Evolutionary conservation across 1,284 basidiomycete species (phyloP), one percentile per base, ranked within the genome.

Genomic region (Fereydounia khargensis): DNA sequence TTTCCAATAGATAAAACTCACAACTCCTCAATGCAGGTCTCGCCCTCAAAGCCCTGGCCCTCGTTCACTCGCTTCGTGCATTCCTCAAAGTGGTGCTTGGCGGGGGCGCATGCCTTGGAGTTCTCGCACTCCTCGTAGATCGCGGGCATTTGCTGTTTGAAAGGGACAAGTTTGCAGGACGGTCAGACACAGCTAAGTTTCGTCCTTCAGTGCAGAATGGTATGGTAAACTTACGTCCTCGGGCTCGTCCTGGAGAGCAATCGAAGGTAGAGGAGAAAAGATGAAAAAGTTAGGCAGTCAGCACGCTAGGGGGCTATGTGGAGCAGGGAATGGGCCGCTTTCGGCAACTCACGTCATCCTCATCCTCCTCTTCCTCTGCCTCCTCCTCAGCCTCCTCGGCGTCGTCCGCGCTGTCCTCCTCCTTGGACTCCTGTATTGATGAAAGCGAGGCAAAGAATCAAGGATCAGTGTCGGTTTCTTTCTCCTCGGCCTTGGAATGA

Each of bases 1-100:
- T n/a, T n/a, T n/a, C n/a, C n/a, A n/a, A n/a, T 27, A 9, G 19
- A 13, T 17, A 6, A 18, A 16, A 73, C 70, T 59, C 65, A 74
- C 70, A 75, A 74, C 44, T 75, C 73, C 45, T 75, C 73, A 35
- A 72, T 65, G 62, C 73, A 75, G 65, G 70, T 70, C 46, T 75
- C 73, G 30, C 57, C 59, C 38, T 70, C 59, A 53, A 65, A 73
- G 34, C 68, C 71, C 48, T 74, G 67, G 50, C 73, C 73, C 32
- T 58, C 63, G 17, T 57, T 51, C 21, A 75, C 71, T 13, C 73
- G 67, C 57, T 67, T 62, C 49, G 65, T 42, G 65, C 73, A 75
- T 38, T 74, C 70, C 35, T 73, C 68, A 41, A 75, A 75, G 68
- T 75, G 73, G 55, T 72, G 70, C 64, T 68, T 70, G 36, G 61